Conservation (phyloP, 2,329 filamentous ascomycete genomes). For the Exophiala lecanii-corni region DNA sequence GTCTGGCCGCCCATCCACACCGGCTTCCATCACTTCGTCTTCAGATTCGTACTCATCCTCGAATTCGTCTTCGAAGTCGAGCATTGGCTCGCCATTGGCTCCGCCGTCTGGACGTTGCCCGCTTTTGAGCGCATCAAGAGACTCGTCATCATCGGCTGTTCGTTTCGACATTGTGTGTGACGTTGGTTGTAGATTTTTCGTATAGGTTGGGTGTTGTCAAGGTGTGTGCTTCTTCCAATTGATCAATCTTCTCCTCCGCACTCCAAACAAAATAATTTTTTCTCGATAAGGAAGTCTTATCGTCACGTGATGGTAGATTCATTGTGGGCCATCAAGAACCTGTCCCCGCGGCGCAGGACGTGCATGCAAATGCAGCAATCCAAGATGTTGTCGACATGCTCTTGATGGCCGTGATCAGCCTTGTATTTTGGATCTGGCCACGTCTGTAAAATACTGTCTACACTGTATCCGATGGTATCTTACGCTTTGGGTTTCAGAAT, state of each 20-base stretch:
- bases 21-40: conserved; percentile 90
- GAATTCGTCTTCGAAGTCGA: conserved; percentile 66
- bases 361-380: too few species aligned
- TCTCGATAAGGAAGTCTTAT: neutral
- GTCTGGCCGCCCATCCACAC: conserved; percentile 87
- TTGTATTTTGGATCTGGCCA: too few species aligned
- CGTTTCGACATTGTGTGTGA: conserved; percentile 53
- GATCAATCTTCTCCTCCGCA: too few species aligned
- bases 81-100: conserved; percentile 48
- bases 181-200: neutral
- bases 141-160: conserved; percentile 49
- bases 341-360: too few species aligned
- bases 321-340: too few species aligned
- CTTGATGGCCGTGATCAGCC: too few species aligned
- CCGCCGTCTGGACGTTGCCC: conserved; percentile 54
- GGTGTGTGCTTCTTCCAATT: too few species aligned
- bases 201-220: neutral
- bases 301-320: neutral
- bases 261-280: too few species aligned
- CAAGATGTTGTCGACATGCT: too few species aligned
- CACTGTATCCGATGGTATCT: too few species aligned
- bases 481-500: too few species aligned
- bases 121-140: conserved; percentile 55
- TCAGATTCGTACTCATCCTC: conserved; percentile 94
- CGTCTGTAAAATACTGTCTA: too few species aligned